Conservation (phyloP, 352 stramenopile species). For the Globisporangium takayamanum region DNA sequence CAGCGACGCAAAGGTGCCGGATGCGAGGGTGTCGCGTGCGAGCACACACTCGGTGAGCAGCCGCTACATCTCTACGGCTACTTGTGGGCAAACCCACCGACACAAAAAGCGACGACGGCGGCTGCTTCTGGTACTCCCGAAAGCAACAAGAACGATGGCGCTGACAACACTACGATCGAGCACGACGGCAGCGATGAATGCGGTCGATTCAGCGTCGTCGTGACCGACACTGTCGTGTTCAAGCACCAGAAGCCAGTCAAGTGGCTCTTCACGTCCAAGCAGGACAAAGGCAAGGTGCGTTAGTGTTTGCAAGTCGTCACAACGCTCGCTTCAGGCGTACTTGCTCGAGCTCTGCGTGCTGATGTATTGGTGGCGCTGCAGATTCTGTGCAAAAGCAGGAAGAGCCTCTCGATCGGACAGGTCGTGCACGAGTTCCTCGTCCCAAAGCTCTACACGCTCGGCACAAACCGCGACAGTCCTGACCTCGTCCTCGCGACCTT, state of each 20-base stretch:
- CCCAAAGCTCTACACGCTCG: slow-evolving; percentile 15
- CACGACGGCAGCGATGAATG: slow-evolving; percentile 2
- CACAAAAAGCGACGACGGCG: not conserved
- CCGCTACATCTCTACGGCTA: slow-evolving; percentile 59
- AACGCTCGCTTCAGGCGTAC: not conserved
- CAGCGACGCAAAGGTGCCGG: slow-evolving; percentile 29
- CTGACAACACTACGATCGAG: not conserved
- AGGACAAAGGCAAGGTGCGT: slow-evolving; percentile 53
- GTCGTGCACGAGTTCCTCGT: slow-evolving; percentile 46
- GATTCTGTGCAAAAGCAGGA: slow-evolving; percentile 64
- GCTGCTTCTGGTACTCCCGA: not conserved
- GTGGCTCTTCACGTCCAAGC: slow-evolving; percentile 71
- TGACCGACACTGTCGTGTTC: slow-evolving; percentile 69
- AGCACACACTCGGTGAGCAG: slow-evolving; percentile 54
- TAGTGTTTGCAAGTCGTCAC: not conserved
- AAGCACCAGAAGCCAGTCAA: slow-evolving; percentile 59
- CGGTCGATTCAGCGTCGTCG: slow-evolving; percentile 34
- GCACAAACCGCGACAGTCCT: slow-evolving; percentile 16
- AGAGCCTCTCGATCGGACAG: slow-evolving; percentile 34
- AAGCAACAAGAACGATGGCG: not conserved
- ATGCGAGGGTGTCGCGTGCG: slow-evolving; percentile 57
- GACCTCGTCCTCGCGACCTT: slow-evolving; percentile 48
- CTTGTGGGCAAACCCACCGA: slow-evolving; percentile 40
- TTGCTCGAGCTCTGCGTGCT: not conserved
- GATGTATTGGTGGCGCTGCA: slow-evolving; percentile 9